These are phyloP conservation scores for Aspergillus pseudoglaucus DNA, from an alignment of 2,329 filamentous ascomycete species.

Conservation along the genomic window DNA sequence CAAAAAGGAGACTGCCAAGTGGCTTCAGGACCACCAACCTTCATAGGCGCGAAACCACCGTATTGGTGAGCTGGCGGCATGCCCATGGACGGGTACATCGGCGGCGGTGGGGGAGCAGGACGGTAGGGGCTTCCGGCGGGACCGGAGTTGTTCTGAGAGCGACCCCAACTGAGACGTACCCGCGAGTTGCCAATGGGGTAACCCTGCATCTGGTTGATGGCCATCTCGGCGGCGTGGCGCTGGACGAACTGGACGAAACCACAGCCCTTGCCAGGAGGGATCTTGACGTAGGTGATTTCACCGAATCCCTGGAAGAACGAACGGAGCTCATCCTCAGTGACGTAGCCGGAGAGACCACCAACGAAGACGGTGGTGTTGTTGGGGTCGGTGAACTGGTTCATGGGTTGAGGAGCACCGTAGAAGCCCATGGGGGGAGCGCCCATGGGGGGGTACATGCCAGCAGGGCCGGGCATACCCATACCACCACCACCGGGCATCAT, in stretches of 20 bases:
- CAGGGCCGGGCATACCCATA: conserved; percentile 48
- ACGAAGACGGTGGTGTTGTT: conserved; percentile 99
- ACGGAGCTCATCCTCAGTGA: conserved; percentile 98
- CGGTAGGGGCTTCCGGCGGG: conserved; percentile 93
- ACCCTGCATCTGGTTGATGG: conserved; percentile 99
- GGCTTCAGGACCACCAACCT: conserved; percentile 44
- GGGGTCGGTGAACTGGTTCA: conserved; percentile 99
- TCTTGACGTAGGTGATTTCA: conserved; percentile 99
- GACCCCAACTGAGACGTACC: conserved; percentile 94
- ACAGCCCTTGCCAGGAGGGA: conserved; percentile 96
- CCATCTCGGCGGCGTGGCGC: conserved; percentile 98
- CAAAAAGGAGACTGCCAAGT: conserved; percentile 8
- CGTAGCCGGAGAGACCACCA: conserved; percentile 91
- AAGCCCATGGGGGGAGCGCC: conserved; percentile 62
- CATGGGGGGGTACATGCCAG: conserved; percentile 62
- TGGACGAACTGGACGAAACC: conserved; percentile 99
- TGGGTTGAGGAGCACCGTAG: conserved; percentile 63
- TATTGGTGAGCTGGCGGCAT: conserved; percentile 60
- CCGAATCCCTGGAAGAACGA: conserved; percentile 99
- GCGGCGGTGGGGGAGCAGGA: conserved; percentile 71
- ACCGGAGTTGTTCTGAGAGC: conserved; percentile 98
- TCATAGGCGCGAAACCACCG: conserved; percentile 60
- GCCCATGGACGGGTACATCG: conserved; percentile 65
- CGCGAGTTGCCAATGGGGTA: conserved; percentile 99
- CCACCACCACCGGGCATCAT: conserved; percentile 41